A percentile compares a stretch with the other conserved stretches of the same genome.
phyloP scores from a whole-genome alignment of 2,329 filamentous ascomycete genomes.

The Colletotrichum sublineola region DNA sequence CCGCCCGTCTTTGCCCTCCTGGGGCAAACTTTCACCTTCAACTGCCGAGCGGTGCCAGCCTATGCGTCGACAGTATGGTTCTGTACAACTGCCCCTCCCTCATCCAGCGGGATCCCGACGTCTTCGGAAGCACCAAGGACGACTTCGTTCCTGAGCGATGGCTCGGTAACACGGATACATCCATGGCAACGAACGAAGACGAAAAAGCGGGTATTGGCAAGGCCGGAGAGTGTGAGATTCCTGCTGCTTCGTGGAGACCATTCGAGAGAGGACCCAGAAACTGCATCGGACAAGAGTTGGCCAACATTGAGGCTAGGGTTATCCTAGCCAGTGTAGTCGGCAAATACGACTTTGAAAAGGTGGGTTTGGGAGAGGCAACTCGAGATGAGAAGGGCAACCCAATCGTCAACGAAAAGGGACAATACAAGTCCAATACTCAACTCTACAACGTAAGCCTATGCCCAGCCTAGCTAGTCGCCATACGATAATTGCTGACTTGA shows the following conservation, averaged over 20 bases:
- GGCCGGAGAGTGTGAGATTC: slow-evolving; percentile 31
- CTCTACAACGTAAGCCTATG: slow-evolving; percentile 40
- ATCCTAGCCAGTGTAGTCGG: slow-evolving; percentile 54
- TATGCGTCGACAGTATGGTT: slow-evolving; percentile 52
- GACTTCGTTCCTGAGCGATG: slow-evolving; percentile 58
- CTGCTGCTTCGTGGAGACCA: slow-evolving; percentile 62
- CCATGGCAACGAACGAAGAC: slow-evolving; percentile 42
- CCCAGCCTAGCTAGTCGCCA: accelerated
- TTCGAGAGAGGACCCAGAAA: slow-evolving; percentile 67
- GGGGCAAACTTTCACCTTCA: slow-evolving; percentile 49
- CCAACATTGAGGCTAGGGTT: slow-evolving; percentile 65
- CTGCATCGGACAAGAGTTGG: slow-evolving; percentile 69
- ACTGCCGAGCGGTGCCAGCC: slow-evolving; percentile 46
- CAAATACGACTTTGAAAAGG: slow-evolving; percentile 44
- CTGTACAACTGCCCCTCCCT: slow-evolving; percentile 52
- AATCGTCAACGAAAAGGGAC: slow-evolving; percentile 41
- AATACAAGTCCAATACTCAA: slow-evolving; percentile 36
- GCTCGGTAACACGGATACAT: slow-evolving; percentile 49
- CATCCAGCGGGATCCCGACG: slow-evolving; percentile 52
- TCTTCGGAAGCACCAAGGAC: slow-evolving; percentile 53
- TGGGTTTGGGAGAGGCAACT: slow-evolving; percentile 40
- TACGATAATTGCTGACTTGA: not conserved
- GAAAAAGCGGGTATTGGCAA: slow-evolving; percentile 24
- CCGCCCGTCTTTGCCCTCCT: slow-evolving; percentile 47
- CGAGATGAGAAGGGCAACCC: slow-evolving; percentile 34